A percentile compares a stretch with the other conserved stretches of the same genome.
These are phyloP conservation scores for Claviceps sp. DNA, from an alignment of 2,329 filamentous ascomycete species.

Conservation along the genomic window DNA sequence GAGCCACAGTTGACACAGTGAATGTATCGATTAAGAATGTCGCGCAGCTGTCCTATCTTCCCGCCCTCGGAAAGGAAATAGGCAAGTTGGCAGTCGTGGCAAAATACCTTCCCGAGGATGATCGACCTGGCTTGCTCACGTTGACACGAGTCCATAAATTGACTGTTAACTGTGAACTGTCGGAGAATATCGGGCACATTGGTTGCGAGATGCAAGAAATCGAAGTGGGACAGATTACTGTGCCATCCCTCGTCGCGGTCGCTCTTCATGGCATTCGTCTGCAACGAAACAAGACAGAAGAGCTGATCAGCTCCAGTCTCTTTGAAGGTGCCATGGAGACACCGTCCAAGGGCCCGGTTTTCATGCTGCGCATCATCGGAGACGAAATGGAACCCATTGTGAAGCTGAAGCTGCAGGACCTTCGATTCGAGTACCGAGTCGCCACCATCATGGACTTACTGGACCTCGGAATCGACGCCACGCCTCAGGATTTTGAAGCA, in stretches of 20 bases:
- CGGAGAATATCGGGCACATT: conserved; percentile 53
- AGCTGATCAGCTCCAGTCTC: conserved; percentile 48
- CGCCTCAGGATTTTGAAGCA: conserved; percentile 59
- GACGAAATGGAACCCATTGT: conserved; percentile 89
- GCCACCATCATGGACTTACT: conserved; percentile 70
- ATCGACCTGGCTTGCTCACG: conserved; percentile 75
- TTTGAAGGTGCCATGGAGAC: conserved; percentile 15
- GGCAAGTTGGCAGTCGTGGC: conserved; percentile 73
- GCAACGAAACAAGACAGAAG: conserved; percentile 52
- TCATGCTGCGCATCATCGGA: conserved; percentile 83
- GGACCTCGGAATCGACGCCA: conserved; percentile 52
- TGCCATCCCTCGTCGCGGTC: conserved; percentile 73
- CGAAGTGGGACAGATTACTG: conserved; percentile 67
- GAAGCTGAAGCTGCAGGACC: conserved; percentile 74
- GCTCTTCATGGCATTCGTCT: conserved; percentile 52
- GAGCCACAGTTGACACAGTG: conserved; percentile 52
- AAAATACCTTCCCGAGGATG: conserved; percentile 92
- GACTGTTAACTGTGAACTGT: conserved; percentile 48
- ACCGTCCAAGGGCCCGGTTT: conserved; percentile 30
- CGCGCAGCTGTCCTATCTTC: conserved; percentile 52
- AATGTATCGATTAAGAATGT: conserved; percentile 50
- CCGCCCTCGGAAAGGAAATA: conserved; percentile 63
- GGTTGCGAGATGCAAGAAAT: conserved; percentile 45
- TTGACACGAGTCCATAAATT: conserved; percentile 54
- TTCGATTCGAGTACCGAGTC: conserved; percentile 81